These are phyloP conservation scores for Vigna nakashimae DNA, from an alignment of 306 rosid species.

Conservation along the genomic window DNA sequence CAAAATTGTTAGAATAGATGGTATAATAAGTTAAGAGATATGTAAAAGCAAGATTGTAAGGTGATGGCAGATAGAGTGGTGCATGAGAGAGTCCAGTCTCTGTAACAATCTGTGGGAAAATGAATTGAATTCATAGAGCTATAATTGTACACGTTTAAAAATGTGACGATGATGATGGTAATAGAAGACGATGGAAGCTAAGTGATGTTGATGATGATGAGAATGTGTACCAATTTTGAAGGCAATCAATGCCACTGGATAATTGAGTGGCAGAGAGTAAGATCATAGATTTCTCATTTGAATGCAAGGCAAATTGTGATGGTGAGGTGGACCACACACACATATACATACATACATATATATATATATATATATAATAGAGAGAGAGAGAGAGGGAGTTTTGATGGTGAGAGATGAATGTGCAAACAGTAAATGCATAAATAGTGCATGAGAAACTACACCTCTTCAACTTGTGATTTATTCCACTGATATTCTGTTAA, in stretches of 20 bases:
- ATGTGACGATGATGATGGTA: conserved; percentile 46
- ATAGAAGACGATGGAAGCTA: conserved; percentile 44
- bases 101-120: conserved; percentile 20
- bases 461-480: conserved; percentile 36
- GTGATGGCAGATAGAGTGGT: conserved; percentile 41
- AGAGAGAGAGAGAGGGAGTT: no score
- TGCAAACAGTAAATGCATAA: conserved; percentile 28
- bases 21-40: conserved; percentile 14
- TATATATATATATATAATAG: no score
- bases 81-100: conserved; percentile 43
- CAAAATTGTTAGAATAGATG: conserved; percentile 14
- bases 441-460: conserved; percentile 50
- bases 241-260: conserved; percentile 61
- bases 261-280: conserved; percentile 61
- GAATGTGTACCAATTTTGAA: conserved; percentile 60
- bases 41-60: background rate
- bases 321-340: conserved; percentile 64
- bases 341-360: no score
- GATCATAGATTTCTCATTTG: conserved; percentile 53
- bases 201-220: conserved; percentile 54
- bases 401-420: conserved; percentile 51
- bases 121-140: conserved; percentile 46
- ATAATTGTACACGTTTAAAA: conserved; percentile 61
- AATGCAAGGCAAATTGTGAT: conserved; percentile 52
- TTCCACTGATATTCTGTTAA: background rate